Percentiles rank a stretch among this genome's conserved stretches.
phyloP scores from a whole-genome alignment of 176 grass and related monocot species.

The Rhynchospora pubera region DNA sequence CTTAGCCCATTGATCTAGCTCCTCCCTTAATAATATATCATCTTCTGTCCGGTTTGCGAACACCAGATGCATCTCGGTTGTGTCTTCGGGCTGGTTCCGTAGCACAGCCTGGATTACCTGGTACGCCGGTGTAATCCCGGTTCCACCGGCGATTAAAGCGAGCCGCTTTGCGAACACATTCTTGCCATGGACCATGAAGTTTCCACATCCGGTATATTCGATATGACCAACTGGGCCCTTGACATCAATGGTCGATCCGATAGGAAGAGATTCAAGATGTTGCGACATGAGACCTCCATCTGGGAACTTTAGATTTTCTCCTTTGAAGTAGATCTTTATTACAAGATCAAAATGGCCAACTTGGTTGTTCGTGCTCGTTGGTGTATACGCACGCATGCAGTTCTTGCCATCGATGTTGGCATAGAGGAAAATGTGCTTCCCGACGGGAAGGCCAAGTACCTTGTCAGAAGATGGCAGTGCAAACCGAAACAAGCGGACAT shows the following conservation, averaged over 20 bases:
- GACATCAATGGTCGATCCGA: conserved; percentile 37
- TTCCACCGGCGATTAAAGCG: conserved; percentile 72
- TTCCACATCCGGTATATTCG: conserved; percentile 54
- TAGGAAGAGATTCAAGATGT: conserved; percentile 47
- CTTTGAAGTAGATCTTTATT: conserved; percentile 73
- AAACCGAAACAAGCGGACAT: conserved; percentile 57
- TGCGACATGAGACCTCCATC: conserved; percentile 70
- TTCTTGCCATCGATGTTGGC: conserved; percentile 41
- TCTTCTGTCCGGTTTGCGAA: conserved; percentile 67
- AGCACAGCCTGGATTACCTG: conserved; percentile 91
- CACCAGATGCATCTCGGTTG: conserved; percentile 68
- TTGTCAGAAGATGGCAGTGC: conserved; percentile 41
- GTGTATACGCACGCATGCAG: conserved; percentile 82
- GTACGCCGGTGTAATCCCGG: conserved; percentile 80
- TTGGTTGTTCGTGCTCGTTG: conserved; percentile 43
- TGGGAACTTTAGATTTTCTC: conserved; percentile 49
- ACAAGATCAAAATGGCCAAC: conserved; percentile 69
- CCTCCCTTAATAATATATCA: conserved; percentile 59
- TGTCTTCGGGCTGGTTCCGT: conserved; percentile 46
- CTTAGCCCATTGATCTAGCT: conserved; percentile 51
- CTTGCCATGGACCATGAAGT: conserved; percentile 44
- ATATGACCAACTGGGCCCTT: conserved; percentile 65
- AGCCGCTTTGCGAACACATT: conserved; percentile 30
- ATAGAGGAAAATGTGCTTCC: conserved; percentile 70
- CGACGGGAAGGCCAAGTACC: conserved; percentile 51